phyloP scores from a whole-genome alignment of 1,284 basidiomycete genomes.

The Ganoderma resinaceum region DNA sequence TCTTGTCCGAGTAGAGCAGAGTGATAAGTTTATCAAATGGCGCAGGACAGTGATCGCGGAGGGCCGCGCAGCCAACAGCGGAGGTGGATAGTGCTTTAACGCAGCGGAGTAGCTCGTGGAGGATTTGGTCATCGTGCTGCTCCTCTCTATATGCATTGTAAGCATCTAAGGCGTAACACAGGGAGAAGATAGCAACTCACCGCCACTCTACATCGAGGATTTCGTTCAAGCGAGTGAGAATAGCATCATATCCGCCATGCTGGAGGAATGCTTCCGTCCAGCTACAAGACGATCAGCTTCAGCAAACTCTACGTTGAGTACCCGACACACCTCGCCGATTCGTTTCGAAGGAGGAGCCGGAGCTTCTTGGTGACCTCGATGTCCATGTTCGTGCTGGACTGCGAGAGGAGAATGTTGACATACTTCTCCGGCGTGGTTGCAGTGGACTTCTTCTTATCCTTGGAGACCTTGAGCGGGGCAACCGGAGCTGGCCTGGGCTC shows the following conservation, averaged over 20 bases:
- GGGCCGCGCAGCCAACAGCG: slow-evolving; percentile 81
- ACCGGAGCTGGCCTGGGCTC: slow-evolving; percentile 25
- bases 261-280: slow-evolving; percentile 95
- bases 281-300: slow-evolving; percentile 41
- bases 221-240: slow-evolving; percentile 90
- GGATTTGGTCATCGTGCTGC: slow-evolving; percentile 94
- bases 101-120: slow-evolving; percentile 93
- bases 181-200: slow-evolving; percentile 48
- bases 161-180: neutral
- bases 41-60: slow-evolving; percentile 83
- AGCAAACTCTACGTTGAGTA: neutral
- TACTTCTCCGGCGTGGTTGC: slow-evolving; percentile 61
- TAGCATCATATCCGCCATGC: slow-evolving; percentile 84
- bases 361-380: slow-evolving; percentile 81
- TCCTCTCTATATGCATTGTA: slow-evolving; percentile 77
- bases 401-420: slow-evolving; percentile 66
- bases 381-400: slow-evolving; percentile 74
- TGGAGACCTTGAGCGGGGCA: slow-evolving; percentile 43
- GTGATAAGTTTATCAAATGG: slow-evolving; percentile 87
- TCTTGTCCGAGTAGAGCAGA: slow-evolving; percentile 95
- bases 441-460: slow-evolving; percentile 49
- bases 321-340: slow-evolving; percentile 73
- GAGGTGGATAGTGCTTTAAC: slow-evolving; percentile 94
- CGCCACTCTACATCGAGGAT: slow-evolving; percentile 96
- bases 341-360: slow-evolving; percentile 83